Base-by-base conservation (phyloP, 768 basidiomycete species). In the Rhodocollybia butyracea region DNA sequence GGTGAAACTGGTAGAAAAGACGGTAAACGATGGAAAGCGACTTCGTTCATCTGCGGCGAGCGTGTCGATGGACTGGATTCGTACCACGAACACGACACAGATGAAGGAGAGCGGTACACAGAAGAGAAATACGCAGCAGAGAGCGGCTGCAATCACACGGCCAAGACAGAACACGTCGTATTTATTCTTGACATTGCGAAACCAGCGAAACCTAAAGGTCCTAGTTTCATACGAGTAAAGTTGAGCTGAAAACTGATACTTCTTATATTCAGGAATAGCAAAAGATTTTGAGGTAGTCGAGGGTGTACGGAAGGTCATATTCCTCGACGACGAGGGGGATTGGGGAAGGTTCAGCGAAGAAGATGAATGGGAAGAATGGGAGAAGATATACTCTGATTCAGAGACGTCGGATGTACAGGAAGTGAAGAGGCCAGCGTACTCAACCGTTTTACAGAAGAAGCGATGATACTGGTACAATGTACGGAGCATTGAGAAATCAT, bases 291-390 rank as follows among this genome's bases (percentile, higher is more conserved):
- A 50, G 12, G 19, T 50, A 3, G 48, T 50, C 22, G 22, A 50
- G 10, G n/a, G 19, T 5, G 5, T 36, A 22, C 22, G 34, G 1
- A 15, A 50, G 31, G 22, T 50, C 19, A 50, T 50, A 38, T 27
- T 50, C 5, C 15, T 50, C 3, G 48, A 50, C 22, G 48, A 50
- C 6, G 48, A 50, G 19, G 10, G 3, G 12, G 10, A 12, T 21
- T 34, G 17, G 22, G 2, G 21, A 5, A 40, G 15, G 39, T n/a
- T 40, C 15, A 5, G 8, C 17, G 7, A 32, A 12, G 32, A 34
- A 48, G 46, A 48, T 11, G 29, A 48, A 24, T 48, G 47, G 47
- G 48, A 50, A 38, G 48, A 50, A 6, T 50, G 32, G 48, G 48
- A 50, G 27, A 34, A 50, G 5, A 50, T 34, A 6, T 8, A 36